Conservation (phyloP, 768 basidiomycete species). For the Kwoniella sp. region DNA sequence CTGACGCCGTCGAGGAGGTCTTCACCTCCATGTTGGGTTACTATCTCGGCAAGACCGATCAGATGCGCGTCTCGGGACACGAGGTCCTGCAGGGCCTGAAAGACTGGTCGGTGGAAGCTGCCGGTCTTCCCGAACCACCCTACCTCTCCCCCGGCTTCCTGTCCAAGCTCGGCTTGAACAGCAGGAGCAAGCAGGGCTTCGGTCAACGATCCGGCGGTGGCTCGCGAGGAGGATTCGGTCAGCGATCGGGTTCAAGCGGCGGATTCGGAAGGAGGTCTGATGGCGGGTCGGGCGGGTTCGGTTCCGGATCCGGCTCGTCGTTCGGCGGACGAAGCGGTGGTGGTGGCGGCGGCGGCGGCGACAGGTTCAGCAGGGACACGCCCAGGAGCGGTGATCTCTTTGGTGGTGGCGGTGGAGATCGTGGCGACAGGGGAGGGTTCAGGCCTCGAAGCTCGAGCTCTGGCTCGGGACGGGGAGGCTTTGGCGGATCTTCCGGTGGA, state of each 20-base stretch:
- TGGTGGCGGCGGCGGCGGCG: slow-evolving; percentile 1
- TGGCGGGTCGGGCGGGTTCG: slow-evolving; percentile 2
- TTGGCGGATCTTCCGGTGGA: neutral
- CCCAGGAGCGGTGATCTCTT: neutral
- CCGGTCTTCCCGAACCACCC: slow-evolving; percentile 58
- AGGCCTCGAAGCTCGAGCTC: neutral
- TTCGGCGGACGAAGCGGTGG: neutral
- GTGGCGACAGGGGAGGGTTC: neutral
- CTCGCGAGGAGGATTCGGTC: slow-evolving; percentile 3
- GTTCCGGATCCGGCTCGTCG: neutral
- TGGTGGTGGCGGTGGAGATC: neutral
- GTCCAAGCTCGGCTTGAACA: slow-evolving; percentile 51
- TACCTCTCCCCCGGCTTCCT: slow-evolving; percentile 57
- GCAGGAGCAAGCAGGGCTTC: slow-evolving; percentile 18
- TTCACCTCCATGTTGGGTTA: slow-evolving; percentile 69
- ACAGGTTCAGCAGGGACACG: slow-evolving; percentile 3
- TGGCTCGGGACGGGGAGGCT: too few species aligned
- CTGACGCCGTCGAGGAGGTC: slow-evolving; percentile 58
- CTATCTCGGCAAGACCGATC: slow-evolving; percentile 58
- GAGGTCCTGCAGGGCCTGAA: slow-evolving; percentile 59
- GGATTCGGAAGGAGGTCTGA: neutral
- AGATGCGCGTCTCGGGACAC: slow-evolving; percentile 54
- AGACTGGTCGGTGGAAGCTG: slow-evolving; percentile 60
- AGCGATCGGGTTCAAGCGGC: neutral
- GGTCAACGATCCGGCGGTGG: slow-evolving; percentile 16